Base-by-base conservation (phyloP, 1,139 yeast genomes). In the Geotrichum reessii region DNA sequence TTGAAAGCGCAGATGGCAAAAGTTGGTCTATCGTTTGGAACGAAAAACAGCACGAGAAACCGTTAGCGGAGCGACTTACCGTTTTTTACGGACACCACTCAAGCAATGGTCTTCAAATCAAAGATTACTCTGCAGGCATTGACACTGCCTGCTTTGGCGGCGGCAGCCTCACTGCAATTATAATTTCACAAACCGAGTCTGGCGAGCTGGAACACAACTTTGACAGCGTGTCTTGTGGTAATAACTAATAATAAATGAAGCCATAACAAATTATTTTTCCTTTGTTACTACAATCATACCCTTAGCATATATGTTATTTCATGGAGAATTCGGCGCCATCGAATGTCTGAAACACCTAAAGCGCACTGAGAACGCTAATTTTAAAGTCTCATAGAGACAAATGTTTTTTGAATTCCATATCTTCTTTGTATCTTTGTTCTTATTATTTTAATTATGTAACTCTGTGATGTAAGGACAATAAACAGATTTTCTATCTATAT, bases 21-120 rank as follows among this genome's bases (percentile, higher is more conserved):
- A 78, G 83, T 19, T 88, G 95, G 91, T 80, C 85, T 22, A 78
- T 80, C 59, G 71, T 82, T 11, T 87, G 86, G 81, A 83, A 85
- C 65, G 71, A 75, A 51, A 75, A 79, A 61, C 81, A 83, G 68
- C 76, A 77, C 62, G 67, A 68, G 25, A 52, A 67, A 8, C 62
- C 70, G 7, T 63, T 68, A 47, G 68, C 72, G 0, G 73, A 79
- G 9, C 73, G 81, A 14, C 64, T 67, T 47, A 80, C 81, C n/a
- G 92, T 90, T 0, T 84, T 82, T 66, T 92, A 92, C 69, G 98
- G 98, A 0, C 98, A 92, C 69, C 95, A 88, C 70, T 95, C 97
- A 3, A 78, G 83, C 58, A 76, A 85, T 59, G 97, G 97, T 0
- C 78, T 92, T 53, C 83, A 81, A 59, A 64, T 86, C 55, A 80